Base-by-base conservation (phyloP, 441 rosid species). In the Raphanus hybrid region DNA sequence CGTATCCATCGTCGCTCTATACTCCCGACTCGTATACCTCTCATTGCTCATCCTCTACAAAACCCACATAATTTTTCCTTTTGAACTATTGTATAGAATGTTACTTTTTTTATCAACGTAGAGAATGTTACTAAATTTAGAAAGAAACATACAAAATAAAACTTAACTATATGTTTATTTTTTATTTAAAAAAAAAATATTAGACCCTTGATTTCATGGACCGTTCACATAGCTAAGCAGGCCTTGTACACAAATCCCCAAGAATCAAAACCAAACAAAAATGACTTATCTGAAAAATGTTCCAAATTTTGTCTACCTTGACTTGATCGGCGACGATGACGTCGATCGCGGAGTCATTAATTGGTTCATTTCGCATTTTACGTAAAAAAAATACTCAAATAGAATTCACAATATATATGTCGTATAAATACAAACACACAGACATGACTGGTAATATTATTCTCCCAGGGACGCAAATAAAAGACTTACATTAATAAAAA, bases 31-130 rank as follows among this genome's bases (percentile, higher is more conserved):
- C 70, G 81, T 85, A 63, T 82, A 86, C 34, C 16, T 69, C 0
- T 90, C 90, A 15, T 86, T 88, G 45, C 89, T 85, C 15, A 88
- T 76, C 70, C 86, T 86, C 92, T 88, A 54, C 75, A 73, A 6
- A 2, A 6, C 18, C 16, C 89, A 45, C 11, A n/a, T 3, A 50
- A n/a, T 23, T 7, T 37, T 23, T 23, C 26, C 26, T 35, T 35
- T 35, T 35, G 8, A 6, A 35, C 39, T 35, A 35, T 35, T 35
- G 39, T 35, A 39, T 39, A 39, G 10, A 39, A 39, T 39, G 45
- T 39, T 23, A 23, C 26, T 23, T 23, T 23, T 23, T 23, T 23
- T 23, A 23, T 23, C 26, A 23, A 23, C 26, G 26, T 23, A 23
- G 26, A 23, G 26, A 8, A 39, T 1, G 26, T 23, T 23, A 23